Evolutionary conservation across 345 rosid genomes (phyloP).

Genomic region (Carallia brachiata): DNA sequence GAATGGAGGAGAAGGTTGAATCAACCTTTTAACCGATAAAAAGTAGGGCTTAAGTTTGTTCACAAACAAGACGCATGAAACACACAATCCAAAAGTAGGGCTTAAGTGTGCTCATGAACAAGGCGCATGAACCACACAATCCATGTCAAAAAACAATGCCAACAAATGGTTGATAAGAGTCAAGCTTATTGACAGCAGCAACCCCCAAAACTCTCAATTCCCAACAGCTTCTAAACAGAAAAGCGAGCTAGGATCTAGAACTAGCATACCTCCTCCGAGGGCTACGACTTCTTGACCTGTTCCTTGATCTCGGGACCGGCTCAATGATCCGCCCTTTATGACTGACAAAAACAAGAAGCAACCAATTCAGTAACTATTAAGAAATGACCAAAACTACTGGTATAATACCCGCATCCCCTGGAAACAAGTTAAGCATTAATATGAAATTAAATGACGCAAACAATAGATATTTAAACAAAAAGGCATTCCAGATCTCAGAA

Average conservation of each 20-base stretch:
- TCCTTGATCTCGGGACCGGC: background rate
- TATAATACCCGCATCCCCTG: background rate
- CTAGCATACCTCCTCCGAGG: background rate
- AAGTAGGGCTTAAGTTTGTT: no score
- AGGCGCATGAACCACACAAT: no score
- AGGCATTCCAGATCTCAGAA: background rate
- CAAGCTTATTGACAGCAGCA: no score
- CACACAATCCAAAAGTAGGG: no score
- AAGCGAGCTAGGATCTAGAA: background rate
- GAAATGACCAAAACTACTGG: background rate
- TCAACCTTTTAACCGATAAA: no score
- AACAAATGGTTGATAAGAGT: no score
- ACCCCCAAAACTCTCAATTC: background rate
- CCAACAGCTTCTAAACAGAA: background rate
- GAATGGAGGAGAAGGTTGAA: no score
- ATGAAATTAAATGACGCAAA: background rate
- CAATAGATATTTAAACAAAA: background rate
- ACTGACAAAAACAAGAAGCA: background rate
- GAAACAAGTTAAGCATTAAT: background rate
- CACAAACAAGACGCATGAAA: no score
- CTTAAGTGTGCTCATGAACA: no score
- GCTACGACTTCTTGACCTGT: conserved; percentile 4
- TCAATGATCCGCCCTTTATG: conserved; percentile 14
- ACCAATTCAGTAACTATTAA: background rate
- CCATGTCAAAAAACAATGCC: no score